These are phyloP conservation scores for Trichoderma aggressivum DNA, from an alignment of 2,329 filamentous ascomycete species.

Conservation along the genomic window DNA sequence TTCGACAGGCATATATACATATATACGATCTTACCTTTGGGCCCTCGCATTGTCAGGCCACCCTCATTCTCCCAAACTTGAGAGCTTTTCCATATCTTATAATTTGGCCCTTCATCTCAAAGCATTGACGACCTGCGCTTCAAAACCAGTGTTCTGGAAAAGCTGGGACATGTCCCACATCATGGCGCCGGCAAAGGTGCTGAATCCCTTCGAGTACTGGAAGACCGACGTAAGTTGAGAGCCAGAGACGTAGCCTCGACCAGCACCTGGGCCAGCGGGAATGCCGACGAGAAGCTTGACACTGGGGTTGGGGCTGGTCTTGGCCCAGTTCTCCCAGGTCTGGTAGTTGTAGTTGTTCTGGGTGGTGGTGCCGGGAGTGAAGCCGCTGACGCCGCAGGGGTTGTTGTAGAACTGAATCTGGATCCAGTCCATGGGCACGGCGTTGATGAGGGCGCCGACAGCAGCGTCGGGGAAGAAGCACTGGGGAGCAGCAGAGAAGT, in stretches of 20 bases:
- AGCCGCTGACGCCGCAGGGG: conserved; percentile 58
- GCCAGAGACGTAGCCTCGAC: conserved; percentile 51
- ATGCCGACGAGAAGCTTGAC: conserved; percentile 62
- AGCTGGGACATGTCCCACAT: conserved; percentile 65
- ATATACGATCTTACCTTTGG: conserved; percentile 1
- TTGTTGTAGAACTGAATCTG: conserved; percentile 70
- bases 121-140: conserved; percentile 41
- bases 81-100: background rate
- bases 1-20: conserved; percentile 1
- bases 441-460: conserved; percentile 54
- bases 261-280: conserved; percentile 53
- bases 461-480: conserved; percentile 63
- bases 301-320: conserved; percentile 53
- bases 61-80: background rate
- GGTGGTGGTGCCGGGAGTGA: conserved; percentile 38
- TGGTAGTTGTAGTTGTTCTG: conserved; percentile 60
- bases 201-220: conserved; percentile 50
- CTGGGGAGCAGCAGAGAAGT: conserved; percentile 64
- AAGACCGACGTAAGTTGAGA: conserved; percentile 49
- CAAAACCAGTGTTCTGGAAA: conserved; percentile 55
- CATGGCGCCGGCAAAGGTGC: conserved; percentile 65
- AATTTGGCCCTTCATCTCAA: conserved; percentile 25
- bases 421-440: conserved; percentile 57
- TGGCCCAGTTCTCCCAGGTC: conserved; percentile 65
- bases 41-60: background rate